Evolutionary conservation across 345 rosid species (phyloP).

Genomic region (Lepidium aucheri): DNA sequence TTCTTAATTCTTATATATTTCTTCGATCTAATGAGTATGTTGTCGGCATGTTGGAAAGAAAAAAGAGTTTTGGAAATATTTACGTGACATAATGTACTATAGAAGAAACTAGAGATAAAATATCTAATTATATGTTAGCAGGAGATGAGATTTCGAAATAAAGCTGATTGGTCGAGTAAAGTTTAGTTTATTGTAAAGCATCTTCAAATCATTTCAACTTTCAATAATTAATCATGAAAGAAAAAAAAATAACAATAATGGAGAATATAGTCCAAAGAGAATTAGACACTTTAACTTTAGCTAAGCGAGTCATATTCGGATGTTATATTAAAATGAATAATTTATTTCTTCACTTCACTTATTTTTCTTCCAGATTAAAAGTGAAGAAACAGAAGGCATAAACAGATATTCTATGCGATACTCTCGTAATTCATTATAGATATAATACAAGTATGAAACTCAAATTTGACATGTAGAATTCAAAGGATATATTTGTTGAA

Average conservation of each 20-base stretch:
- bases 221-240: conserved; percentile 16
- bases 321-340: background rate
- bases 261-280: conserved; percentile 22
- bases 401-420: background rate
- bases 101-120: background rate
- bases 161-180: conserved; percentile 8
- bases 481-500: background rate
- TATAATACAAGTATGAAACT: background rate
- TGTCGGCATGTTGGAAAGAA: background rate
- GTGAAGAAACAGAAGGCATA: background rate
- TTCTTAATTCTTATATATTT: background rate
- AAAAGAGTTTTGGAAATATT: background rate
- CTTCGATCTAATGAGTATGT: background rate
- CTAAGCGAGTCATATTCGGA: background rate
- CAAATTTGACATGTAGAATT: background rate
- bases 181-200: conserved; percentile 13
- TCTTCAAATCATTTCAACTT: conserved; percentile 26
- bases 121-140: background rate
- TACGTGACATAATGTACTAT: background rate
- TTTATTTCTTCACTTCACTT: background rate
- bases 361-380: background rate
- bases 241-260: conserved; percentile 5
- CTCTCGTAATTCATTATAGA: background rate
- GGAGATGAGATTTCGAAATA: background rate
- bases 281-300: conserved; percentile 23